Conservation (phyloP, 2,329 filamentous ascomycete species). For the Polytolypa hystricis region DNA sequence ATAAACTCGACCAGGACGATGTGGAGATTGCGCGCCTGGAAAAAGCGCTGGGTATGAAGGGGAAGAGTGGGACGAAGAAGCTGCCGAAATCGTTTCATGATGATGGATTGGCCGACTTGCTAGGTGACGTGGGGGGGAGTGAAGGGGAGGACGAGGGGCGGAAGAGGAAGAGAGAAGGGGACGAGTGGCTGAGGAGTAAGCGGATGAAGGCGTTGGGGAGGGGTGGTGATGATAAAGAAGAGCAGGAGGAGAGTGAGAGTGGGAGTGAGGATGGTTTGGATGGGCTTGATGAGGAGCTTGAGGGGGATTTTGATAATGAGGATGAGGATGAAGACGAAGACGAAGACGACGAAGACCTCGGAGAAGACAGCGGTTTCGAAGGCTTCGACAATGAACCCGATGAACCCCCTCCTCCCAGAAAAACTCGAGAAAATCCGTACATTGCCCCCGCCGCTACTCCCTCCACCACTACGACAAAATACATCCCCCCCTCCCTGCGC, state of each 20-base stretch:
- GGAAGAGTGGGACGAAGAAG: conserved; percentile 53
- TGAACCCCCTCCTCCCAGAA: conserved; percentile 11
- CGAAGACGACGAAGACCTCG: conserved; percentile 16
- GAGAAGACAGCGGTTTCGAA: conserved; percentile 29
- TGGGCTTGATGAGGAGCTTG: conserved; percentile 21
- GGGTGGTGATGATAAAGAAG: conserved; percentile 18
- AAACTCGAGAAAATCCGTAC: conserved; percentile 73
- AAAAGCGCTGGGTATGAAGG: conserved; percentile 67
- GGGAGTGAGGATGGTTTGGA: conserved; percentile 24
- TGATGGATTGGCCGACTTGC: conserved; percentile 69
- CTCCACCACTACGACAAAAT: conserved; percentile 48
- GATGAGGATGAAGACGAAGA: conserved; percentile 19
- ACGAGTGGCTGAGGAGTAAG: conserved; percentile 50
- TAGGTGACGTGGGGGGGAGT: conserved; percentile 54
- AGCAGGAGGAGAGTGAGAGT: conserved; percentile 21
- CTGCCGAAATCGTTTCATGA: conserved; percentile 63
- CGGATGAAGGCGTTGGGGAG: conserved; percentile 39
- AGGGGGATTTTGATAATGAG: conserved; percentile 18
- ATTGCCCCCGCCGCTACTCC: conserved; percentile 50
- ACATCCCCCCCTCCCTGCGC: conserved; percentile 77
- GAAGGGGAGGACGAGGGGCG: conserved; percentile 39
- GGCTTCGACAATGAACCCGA: conserved; percentile 26
- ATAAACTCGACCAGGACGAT: conserved; percentile 67
- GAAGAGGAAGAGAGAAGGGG: conserved; percentile 52
- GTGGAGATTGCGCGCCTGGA: conserved; percentile 80